Base-by-base conservation (phyloP, 805 yeast genomes). In the Starmerella powellii region DNA sequence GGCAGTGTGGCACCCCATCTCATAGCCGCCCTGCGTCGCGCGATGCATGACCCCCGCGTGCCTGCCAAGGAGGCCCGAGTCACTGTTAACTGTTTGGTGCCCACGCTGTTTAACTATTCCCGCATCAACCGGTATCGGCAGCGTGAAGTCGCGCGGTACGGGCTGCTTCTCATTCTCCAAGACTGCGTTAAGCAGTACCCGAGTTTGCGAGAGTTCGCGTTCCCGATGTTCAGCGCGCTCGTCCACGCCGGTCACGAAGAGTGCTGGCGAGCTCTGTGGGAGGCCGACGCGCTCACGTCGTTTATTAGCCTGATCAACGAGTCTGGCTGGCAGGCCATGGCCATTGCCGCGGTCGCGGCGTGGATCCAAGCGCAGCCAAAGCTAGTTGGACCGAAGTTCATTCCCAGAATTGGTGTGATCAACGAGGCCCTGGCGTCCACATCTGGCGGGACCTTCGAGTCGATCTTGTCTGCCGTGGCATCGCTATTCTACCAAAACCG, bases 251-350 rank as follows among this genome's bases (percentile, higher is more conserved):
- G 63, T 20, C 55, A 58, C 2, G 36, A 31, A 11, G 53, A 53
- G 17, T 69, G 71, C 15, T 56, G 72, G 42, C 50, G 50, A 6
- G 56, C 55, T 8, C 56, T 74, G 31, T 51, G 63, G 53, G 59
- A 58, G 33, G 50, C 64, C 40, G 63, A 64, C 19, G 65, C 70
- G 4, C 52, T 71, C 20, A 52, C 58, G 3, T 61, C 57, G 8
- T 53, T 73, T 44, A 58, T 64, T 29, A 56, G 59, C 13, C 58
- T 74, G 13, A 52, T 72, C 3, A 49, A 63, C 8, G 77, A 74
- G 50, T 68, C 74, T 0, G 72, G 73, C 49, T 74, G 78, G 78
- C 76, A 72, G 54, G 67, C 70, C 16, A 71, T 69, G 52, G 73
- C 77, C 2, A 61, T 72, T 46, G 76, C 73, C 23, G 67, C 77